Evolutionary conservation across 139 green algal species (phyloP).

Genomic region (Zygnema circumcarinatum): DNA sequence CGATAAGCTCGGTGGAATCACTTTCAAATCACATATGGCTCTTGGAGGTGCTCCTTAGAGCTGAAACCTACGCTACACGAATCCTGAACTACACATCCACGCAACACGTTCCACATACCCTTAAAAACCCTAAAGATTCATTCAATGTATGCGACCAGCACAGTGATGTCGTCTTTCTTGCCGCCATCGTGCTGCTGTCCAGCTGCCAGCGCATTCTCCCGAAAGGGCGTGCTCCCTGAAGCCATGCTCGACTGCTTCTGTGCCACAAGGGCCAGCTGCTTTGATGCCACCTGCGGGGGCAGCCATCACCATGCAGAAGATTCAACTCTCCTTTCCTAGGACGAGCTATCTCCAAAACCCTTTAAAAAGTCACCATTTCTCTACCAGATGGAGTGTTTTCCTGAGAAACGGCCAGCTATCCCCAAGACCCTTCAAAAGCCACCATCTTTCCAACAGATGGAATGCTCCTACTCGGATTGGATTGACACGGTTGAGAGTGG

Average conservation of each 20-base stretch:
- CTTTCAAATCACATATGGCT: too few relatives aligned
- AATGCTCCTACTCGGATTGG: too few relatives aligned
- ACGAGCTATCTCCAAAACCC: background rate
- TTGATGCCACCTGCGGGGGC: conserved; percentile 10
- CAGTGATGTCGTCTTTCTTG: conserved; percentile 78
- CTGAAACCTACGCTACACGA: too few relatives aligned
- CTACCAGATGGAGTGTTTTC: background rate
- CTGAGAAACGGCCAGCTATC: background rate
- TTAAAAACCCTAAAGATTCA: too few relatives aligned
- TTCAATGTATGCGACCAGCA: conserved; percentile 64
- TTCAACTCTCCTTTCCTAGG: background rate
- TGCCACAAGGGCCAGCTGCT: conserved; percentile 30
- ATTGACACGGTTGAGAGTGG: too few relatives aligned
- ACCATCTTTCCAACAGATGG: too few relatives aligned
- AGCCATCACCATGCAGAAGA: background rate
- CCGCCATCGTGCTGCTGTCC: conserved; percentile 64
- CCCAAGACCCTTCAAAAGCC: too few relatives aligned
- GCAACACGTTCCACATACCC: too few relatives aligned
- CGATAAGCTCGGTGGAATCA: too few relatives aligned
- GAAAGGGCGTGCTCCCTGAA: conserved; percentile 48
- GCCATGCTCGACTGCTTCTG: conserved; percentile 26
- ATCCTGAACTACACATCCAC: too few relatives aligned
- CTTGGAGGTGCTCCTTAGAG: too few relatives aligned
- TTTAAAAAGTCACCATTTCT: background rate
- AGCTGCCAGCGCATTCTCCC: conserved; percentile 20